Base-by-base conservation (phyloP, 2,329 filamentous ascomycete species). In the Xylariomycetidae sp. region DNA sequence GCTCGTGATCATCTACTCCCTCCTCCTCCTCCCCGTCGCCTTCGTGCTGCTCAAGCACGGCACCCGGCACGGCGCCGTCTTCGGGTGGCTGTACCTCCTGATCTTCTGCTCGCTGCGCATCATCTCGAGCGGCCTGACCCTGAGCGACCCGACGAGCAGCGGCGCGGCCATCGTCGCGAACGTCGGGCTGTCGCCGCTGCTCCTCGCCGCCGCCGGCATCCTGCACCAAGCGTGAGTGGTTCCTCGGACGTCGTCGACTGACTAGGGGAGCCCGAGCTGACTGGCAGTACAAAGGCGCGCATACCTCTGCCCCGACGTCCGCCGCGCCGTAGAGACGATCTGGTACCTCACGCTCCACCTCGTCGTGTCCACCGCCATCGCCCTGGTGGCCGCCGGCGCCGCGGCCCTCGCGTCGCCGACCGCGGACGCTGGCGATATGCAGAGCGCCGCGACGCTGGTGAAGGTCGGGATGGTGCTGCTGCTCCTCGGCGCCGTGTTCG, bases 41-140 rank as follows among this genome's bases (percentile, higher is more conserved):
- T 64, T 54, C 35, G 32, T 61, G 20, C 35, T 59, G 10, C 16
- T 41, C 32, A 47, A 46, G 16, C 47, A 50, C 30, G 47, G 47
- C 1, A 28, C 52, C 22, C 53, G 48, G 16, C 63, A 67, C 38
- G 56, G 58, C 19, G 59, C n/a, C 12, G 31, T 60, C 4, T 25
- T 65, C 4, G 58, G 60, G 26, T 67, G 63, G 61, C 32, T 52
- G 17, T 66, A 59, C 35, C 43, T 65, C 4, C 36, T 51, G 19
- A 34, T 50, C 4, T 67, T 67, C 35, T 63, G 61, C 26, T 40
- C 42, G 1, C 47, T 65, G 1, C 54, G 58, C 7, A 54, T 67
- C 16, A 35, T 61, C 6, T 54, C 57, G 10, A 55, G 47, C 22
- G 56, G 36, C 3, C 34, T 63, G 10, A 36, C 53, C 22, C 37